These are phyloP conservation scores for Hericium erinaceus DNA, from an alignment of 768 basidiomycete genomes.

Conservation along the genomic window DNA sequence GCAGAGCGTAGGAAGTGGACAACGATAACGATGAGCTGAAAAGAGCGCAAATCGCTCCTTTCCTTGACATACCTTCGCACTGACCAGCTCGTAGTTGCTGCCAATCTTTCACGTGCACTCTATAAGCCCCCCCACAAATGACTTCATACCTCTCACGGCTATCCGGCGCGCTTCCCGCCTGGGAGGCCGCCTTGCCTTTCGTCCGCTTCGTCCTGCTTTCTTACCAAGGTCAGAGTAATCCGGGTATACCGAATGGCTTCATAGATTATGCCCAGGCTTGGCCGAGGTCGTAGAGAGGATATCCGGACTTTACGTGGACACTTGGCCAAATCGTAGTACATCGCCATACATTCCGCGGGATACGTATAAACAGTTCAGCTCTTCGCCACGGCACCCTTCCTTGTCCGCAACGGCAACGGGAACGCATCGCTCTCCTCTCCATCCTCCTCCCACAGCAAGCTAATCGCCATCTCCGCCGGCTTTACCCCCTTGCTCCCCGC, in stretches of 20 bases:
- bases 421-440: conserved; percentile 67
- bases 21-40: no score
- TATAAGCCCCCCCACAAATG: neutral
- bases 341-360: neutral
- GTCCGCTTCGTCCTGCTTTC: no score
- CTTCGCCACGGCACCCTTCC: conserved; percentile 42
- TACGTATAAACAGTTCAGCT: neutral
- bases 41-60: neutral
- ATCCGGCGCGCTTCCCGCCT: no score
- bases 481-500: conserved; percentile 18
- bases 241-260: no score
- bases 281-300: no score
- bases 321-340: neutral
- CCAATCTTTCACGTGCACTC: neutral
- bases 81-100: no score
- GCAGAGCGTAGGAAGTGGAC: no score
- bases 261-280: no score
- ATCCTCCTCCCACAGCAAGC: conserved; percentile 17
- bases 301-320: no score
- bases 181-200: no score
- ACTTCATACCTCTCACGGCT: conserved; percentile 1
- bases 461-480: conserved; percentile 9
- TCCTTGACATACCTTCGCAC: neutral
- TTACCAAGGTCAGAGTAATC: no score
- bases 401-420: conserved; percentile 59